Evolutionary conservation across 257 asterid genomes (phyloP), one percentile per base, ranked within the genome.

Genomic region (Orobanche coerulescens): DNA sequence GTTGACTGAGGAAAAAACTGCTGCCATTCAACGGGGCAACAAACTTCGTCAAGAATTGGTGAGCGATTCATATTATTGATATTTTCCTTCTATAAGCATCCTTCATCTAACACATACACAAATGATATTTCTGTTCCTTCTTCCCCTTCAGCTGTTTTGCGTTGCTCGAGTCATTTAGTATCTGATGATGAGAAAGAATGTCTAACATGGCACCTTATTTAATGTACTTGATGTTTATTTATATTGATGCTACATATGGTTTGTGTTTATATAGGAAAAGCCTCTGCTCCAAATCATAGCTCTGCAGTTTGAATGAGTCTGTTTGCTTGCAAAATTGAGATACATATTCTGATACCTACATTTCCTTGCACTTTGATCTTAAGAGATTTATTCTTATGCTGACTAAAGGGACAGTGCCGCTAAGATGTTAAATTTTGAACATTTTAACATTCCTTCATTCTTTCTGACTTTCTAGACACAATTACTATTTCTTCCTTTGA

Each of bases 31-130:
- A 52, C 87, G 69, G 26, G 71, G 70, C 24, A 82, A 61, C 72
- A 85, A 72, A 66, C 85, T 88, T 74, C 91, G 84, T 58, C 87
- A 76, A 67, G 96, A 89, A 67, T 37, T 86, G 95, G 95, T 89
- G 64, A 61, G 86, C 53, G 24, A 51, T 52, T 9, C 30, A 65
- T 26, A 37, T 3, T 23, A 59, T 34, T 48, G 54, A 63, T 42
- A 18, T 42, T 39, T 24, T 50, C 2, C 40, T 34, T 25, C 1
- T 37, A 5, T 31, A 14, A 39, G 4, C 52, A 23, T 34, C 19
- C 54, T 25, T 44, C 40, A 37, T 19, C 47, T 2, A 34, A 36
- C 30, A 33, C 58, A 65, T 60, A 26, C 9, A 2, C 14, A 48
- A 23, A 62, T 10, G 53, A 25, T 31, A 28, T 43, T 57, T 63